Evolutionary conservation across 2,329 filamentous ascomycete species (phyloP).

Genomic region (Pseudocercospora fuligena): DNA sequence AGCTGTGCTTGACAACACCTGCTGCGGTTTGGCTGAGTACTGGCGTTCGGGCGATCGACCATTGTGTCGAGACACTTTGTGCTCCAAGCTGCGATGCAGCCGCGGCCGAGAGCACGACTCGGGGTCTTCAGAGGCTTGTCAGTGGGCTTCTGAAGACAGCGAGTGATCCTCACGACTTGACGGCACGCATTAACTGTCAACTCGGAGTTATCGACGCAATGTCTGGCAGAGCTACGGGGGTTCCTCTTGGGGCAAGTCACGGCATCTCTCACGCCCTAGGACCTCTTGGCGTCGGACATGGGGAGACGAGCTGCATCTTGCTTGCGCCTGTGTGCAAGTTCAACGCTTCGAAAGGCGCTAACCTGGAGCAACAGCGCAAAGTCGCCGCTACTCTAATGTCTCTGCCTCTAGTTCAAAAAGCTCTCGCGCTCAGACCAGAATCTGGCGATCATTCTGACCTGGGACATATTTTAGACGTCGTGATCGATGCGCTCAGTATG

Average conservation of each 20-base stretch:
- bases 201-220: constrained; percentile 50
- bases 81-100: constrained; percentile 39
- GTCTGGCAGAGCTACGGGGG: constrained; percentile 42
- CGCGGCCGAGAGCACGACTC: constrained; percentile 29
- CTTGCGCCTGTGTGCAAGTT: constrained; percentile 62
- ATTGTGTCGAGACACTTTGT: constrained; percentile 61
- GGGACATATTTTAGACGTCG: constrained; percentile 57
- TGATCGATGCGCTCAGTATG: constrained; percentile 59
- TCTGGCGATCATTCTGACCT: constrained; percentile 48
- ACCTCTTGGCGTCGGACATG: constrained; percentile 63
- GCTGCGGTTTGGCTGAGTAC: constrained; percentile 62
- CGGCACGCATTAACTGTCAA: constrained; percentile 54
- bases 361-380: constrained; percentile 48
- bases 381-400: constrained; percentile 45
- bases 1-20: constrained; percentile 57
- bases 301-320: constrained; percentile 63
- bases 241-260: constrained; percentile 47
- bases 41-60: constrained; percentile 62
- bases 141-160: no score
- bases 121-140: constrained; percentile 51
- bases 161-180: no score
- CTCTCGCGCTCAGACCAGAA: constrained; percentile 30
- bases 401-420: no score
- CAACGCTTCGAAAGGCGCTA: constrained; percentile 50
- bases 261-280: constrained; percentile 52